These are phyloP conservation scores for Papilionanthe hybrid DNA, from an alignment of 116 monocot genomes.

Conservation along the genomic window DNA sequence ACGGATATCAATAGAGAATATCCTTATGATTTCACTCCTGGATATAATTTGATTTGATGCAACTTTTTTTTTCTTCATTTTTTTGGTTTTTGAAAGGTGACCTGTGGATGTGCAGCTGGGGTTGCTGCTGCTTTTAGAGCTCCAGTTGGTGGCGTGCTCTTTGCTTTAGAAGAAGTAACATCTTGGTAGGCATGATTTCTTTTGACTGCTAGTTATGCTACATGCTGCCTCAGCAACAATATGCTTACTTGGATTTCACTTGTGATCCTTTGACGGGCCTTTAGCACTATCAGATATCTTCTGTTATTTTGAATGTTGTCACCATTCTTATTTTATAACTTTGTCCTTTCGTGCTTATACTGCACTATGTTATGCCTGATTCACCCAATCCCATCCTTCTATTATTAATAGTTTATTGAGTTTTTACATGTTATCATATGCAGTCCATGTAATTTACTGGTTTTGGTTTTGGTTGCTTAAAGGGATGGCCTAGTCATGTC, in stretches of 20 bases:
- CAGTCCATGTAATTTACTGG: background rate
- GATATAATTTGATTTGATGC: background rate
- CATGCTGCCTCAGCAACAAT: background rate
- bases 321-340: background rate
- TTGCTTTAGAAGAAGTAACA: conserved; percentile 98
- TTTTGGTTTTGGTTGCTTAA: background rate
- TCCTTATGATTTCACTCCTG: background rate
- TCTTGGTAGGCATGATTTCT: conserved; percentile 63
- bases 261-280: background rate
- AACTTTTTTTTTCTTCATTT: conserved; percentile 4
- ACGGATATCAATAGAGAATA: background rate
- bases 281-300: background rate
- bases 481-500: background rate
- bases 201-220: background rate
- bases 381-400: background rate
- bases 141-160: conserved; percentile 97
- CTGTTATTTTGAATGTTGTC: background rate
- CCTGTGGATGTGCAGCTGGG: conserved; percentile 99
- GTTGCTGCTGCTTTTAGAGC: conserved; percentile 99
- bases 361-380: background rate
- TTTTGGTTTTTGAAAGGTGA: conserved; percentile 63
- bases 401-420: background rate
- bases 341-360: background rate
- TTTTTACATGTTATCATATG: background rate
- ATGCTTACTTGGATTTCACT: background rate